These are phyloP conservation scores for Lonicera japonica DNA, from an alignment of 129 eudicot genomes.

Conservation along the genomic window DNA sequence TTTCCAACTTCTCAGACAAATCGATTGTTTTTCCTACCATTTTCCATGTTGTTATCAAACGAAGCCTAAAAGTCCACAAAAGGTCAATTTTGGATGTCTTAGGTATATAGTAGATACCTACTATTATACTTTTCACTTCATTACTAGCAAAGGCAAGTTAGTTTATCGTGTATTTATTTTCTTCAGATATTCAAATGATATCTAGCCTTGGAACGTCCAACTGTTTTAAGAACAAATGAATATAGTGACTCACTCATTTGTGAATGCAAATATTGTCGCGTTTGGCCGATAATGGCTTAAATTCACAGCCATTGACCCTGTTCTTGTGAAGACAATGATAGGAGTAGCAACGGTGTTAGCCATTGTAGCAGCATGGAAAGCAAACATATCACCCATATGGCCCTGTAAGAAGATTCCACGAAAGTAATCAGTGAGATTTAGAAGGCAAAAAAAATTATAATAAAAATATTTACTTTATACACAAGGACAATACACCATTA, in stretches of 20 bases:
- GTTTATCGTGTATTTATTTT: neutral
- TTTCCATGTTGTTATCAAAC: too few relatives aligned
- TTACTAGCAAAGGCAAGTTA: neutral
- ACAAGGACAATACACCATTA: neutral
- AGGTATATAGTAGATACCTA: too few relatives aligned
- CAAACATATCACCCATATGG: conserved; percentile 93
- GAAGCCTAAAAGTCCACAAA: too few relatives aligned
- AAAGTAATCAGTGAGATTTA: conserved; percentile 2
- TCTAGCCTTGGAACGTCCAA: neutral
- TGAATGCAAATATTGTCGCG: conserved; percentile 88
- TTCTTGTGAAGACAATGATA: conserved; percentile 85
- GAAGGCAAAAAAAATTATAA: neutral
- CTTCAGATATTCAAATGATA: neutral
- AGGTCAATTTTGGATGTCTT: too few relatives aligned
- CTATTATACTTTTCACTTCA: neutral
- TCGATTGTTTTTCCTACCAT: too few relatives aligned
- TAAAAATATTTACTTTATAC: neutral
- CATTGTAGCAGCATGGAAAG: conserved; percentile 79
- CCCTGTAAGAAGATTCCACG: conserved; percentile 37
- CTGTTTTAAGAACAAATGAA: neutral
- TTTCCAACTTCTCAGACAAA: too few relatives aligned
- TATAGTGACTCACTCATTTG: conserved; percentile 64
- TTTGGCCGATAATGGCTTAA: conserved; percentile 90
- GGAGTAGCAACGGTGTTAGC: conserved; percentile 79
- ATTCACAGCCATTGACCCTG: conserved; percentile 90